A percentile compares a stretch with the other conserved stretches of the same genome.
phyloP scores from a whole-genome alignment of 2,329 filamentous ascomycete genomes.

The Achaetomium macrosporum region DNA sequence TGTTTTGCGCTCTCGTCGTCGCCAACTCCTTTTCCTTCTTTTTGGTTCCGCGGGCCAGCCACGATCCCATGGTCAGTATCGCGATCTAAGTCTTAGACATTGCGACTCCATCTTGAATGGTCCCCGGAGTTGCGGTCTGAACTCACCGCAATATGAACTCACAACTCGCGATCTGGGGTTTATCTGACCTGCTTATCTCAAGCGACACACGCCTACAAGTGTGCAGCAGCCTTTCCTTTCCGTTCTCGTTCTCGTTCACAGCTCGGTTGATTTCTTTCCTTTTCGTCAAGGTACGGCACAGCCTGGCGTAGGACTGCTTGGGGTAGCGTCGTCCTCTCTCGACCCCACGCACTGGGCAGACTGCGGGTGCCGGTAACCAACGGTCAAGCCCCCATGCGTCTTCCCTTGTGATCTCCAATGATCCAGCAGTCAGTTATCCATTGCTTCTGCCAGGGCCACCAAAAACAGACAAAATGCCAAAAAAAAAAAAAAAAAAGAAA shows the following conservation, averaged over 20 bases:
- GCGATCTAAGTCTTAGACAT: not conserved
- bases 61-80: not conserved
- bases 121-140: not conserved
- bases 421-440: too few relatives aligned
- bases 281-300: not conserved
- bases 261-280: not conserved
- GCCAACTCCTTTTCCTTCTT: not conserved
- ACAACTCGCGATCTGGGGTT: not conserved
- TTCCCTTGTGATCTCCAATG: too few relatives aligned
- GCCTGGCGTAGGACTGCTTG: not conserved
- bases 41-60: not conserved
- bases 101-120: not conserved
- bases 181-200: not conserved
- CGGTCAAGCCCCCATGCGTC: too few relatives aligned
- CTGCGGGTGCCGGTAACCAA: too few relatives aligned
- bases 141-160: not conserved
- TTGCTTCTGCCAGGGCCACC: not conserved
- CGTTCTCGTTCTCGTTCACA: not conserved
- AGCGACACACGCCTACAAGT: not conserved
- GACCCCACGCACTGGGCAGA: too few relatives aligned
- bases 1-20: not conserved
- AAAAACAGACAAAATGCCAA: not conserved
- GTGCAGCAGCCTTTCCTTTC: not conserved
- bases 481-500: not conserved
- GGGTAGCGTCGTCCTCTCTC: too few relatives aligned